Percentiles rank a stretch among this genome's conserved stretches.
These are phyloP conservation scores for Polygonum maritimum DNA, from an alignment of 148 eudicot species.

Conservation along the genomic window DNA sequence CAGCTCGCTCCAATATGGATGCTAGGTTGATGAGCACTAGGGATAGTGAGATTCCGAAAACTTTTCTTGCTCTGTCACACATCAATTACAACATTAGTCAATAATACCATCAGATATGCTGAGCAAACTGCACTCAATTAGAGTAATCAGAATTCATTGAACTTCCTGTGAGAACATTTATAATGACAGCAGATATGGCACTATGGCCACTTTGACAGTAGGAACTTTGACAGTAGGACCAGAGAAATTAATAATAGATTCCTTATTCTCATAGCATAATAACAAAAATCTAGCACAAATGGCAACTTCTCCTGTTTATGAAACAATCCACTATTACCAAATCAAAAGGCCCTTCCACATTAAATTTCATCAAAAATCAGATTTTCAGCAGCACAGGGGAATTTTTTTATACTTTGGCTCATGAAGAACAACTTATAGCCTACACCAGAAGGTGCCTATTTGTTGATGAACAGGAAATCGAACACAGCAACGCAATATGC, in stretches of 20 bases:
- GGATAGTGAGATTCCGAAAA: conserved; percentile 73
- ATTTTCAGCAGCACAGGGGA: background rate
- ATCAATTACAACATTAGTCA: background rate
- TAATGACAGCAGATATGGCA: background rate
- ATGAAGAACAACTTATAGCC: too few relatives aligned
- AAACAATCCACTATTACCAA: background rate
- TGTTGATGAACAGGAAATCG: too few relatives aligned
- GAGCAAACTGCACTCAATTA: too few relatives aligned
- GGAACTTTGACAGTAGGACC: background rate
- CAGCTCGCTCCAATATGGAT: conserved; percentile 89
- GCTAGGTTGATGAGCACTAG: conserved; percentile 85
- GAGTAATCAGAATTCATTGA: too few relatives aligned
- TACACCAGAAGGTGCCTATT: too few relatives aligned
- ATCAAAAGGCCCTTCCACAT: background rate
- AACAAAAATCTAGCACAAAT: background rate
- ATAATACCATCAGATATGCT: background rate
- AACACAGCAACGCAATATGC: background rate
- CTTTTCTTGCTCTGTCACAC: conserved; percentile 41
- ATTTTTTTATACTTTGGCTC: too few relatives aligned
- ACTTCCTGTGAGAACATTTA: background rate
- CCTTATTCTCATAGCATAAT: too few relatives aligned
- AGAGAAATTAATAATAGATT: background rate
- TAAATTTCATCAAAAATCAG: background rate
- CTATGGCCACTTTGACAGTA: background rate
- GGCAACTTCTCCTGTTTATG: background rate